Conservation (phyloP, 2,329 filamentous ascomycete genomes). For the Ophiostoma montium region DNA sequence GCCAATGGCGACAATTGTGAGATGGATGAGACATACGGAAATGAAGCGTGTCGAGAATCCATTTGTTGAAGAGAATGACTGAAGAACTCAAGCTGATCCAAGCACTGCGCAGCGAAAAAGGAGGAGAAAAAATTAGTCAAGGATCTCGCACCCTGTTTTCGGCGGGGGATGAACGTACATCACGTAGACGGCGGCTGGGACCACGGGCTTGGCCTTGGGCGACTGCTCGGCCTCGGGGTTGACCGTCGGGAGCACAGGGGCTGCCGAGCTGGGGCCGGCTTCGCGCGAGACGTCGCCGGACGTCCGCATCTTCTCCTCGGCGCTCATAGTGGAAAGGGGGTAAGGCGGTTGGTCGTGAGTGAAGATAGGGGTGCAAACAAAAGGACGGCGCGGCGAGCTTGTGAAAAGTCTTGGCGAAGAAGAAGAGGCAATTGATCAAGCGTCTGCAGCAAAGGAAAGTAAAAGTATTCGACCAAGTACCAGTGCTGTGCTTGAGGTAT, state of each 20-base stretch:
- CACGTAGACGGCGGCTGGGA: constrained; percentile 82
- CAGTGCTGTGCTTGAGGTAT: neutral
- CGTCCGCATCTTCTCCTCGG: constrained; percentile 69
- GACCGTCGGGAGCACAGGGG: constrained; percentile 60
- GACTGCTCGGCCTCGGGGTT: constrained; percentile 64
- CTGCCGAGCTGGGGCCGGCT: constrained; percentile 22
- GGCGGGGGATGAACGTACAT: constrained; percentile 28
- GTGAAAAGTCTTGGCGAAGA: neutral
- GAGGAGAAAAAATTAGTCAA: neutral
- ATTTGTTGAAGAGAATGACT: constrained; percentile 99
- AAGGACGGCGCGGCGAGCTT: neutral
- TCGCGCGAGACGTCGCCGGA: constrained; percentile 64
- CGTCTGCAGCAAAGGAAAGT: neutral
- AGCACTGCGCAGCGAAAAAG: constrained; percentile 35
- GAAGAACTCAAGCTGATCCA: constrained; percentile 91
- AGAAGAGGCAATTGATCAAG: neutral
- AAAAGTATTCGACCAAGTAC: neutral
- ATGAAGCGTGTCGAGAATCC: constrained; percentile 72
- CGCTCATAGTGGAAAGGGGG: constrained; percentile 34
- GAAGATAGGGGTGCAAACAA: neutral
- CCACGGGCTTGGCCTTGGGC: constrained; percentile 45
- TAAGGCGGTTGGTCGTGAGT: neutral
- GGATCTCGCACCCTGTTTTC: neutral
- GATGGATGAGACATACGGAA: constrained; percentile 46
- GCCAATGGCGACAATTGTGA: neutral